Conservation (phyloP, 192 early-diverging fungal genomes). For the Cetraspora pellucida region DNA sequence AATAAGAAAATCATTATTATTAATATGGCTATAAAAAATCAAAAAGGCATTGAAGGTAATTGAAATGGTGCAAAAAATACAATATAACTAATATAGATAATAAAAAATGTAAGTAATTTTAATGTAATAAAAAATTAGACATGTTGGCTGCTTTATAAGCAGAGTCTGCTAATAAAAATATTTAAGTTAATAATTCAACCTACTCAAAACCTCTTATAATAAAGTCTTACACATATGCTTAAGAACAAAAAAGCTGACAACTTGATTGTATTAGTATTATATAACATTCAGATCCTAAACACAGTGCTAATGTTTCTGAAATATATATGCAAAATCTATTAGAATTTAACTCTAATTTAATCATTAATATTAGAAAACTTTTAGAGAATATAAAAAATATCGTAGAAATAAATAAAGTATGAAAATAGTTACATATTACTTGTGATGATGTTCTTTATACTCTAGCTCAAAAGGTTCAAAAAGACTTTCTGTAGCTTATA, state of each 20-base stretch:
- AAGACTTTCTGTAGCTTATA: not conserved
- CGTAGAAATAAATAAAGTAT: not conserved
- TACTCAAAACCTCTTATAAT: not conserved
- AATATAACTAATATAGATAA: slow-evolving; percentile 1
- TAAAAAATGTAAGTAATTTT: not conserved
- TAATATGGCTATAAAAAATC: not conserved
- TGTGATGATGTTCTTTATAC: slow-evolving; percentile 21
- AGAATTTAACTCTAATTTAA: slow-evolving; percentile 1
- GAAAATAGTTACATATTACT: not conserved
- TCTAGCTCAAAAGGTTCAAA: not conserved
- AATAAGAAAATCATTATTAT: not conserved
- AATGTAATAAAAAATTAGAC: not conserved
- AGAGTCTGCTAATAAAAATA: not conserved
- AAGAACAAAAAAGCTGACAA: not conserved
- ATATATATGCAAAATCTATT: slow-evolving; percentile 5
- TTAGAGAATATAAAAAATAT: not conserved
- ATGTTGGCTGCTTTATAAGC: not conserved
- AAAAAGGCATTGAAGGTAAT: not conserved
- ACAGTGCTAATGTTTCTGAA: not conserved
- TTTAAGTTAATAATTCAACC: not conserved
- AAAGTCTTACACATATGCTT: not conserved
- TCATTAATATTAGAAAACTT: not conserved
- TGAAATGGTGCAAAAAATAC: not conserved
- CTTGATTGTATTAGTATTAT: slow-evolving; percentile 7
- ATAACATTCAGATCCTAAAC: not conserved